Conservation (phyloP, 192 early-diverging fungal genomes). For the Phycomyces blakesleeanus region DNA sequence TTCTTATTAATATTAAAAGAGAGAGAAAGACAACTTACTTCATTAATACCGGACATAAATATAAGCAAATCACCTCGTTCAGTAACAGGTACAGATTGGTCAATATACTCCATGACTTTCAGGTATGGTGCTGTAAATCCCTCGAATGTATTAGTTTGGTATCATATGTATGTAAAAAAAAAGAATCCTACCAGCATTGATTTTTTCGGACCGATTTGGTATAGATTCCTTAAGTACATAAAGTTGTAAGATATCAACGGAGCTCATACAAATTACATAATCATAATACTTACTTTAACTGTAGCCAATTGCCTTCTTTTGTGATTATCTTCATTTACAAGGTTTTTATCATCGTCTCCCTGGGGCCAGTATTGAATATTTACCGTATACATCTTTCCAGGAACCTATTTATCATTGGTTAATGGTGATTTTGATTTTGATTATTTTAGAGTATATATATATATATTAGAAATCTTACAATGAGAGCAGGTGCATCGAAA, state of each 20-base stretch:
- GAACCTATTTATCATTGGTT: slow-evolving; percentile 38
- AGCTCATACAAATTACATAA: not conserved
- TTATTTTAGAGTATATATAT: no score
- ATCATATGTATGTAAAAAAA: no score
- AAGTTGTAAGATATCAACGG: not conserved
- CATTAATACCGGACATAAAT: slow-evolving; percentile 65
- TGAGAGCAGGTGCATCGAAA: slow-evolving; percentile 56
- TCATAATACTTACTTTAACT: slow-evolving; percentile 26
- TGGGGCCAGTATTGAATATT: slow-evolving; percentile 54
- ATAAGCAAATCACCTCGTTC: slow-evolving; percentile 65
- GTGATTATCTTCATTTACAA: slow-evolving; percentile 50
- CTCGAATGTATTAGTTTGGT: no score
- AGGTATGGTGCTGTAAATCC: slow-evolving; percentile 49
- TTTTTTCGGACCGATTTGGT: slow-evolving; percentile 38
- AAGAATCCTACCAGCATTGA: slow-evolving; percentile 53
- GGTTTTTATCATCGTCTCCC: slow-evolving; percentile 54
- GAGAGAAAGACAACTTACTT: slow-evolving; percentile 21
- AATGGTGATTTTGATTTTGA: no score
- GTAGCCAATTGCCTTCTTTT: slow-evolving; percentile 34
- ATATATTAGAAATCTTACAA: slow-evolving; percentile 19
- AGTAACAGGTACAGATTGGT: slow-evolving; percentile 46
- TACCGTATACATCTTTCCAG: slow-evolving; percentile 65
- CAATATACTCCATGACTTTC: slow-evolving; percentile 55
- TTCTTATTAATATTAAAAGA: no score
- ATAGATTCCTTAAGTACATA: slow-evolving; percentile 38